phyloP scores from a whole-genome alignment of 2,329 filamentous ascomycete species.

The Beauveria sp. region DNA sequence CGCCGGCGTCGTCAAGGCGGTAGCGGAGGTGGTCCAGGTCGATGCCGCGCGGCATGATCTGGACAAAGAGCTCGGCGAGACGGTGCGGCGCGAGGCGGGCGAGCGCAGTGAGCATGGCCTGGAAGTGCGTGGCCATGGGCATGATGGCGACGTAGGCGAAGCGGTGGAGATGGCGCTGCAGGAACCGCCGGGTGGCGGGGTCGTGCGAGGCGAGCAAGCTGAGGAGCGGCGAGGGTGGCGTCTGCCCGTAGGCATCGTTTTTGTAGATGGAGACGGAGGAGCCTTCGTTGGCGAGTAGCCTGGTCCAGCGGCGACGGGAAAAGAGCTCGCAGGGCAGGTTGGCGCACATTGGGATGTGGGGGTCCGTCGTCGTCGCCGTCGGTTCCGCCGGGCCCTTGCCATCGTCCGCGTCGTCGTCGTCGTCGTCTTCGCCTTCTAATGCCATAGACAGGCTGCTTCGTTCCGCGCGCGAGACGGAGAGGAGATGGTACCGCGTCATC shows the following conservation, averaged over 20 bases:
- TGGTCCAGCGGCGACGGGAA: slow-evolving; percentile 54
- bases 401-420: slow-evolving; percentile 7
- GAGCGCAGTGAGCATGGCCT: not conserved
- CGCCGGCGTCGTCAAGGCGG: not conserved
- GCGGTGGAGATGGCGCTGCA: slow-evolving; percentile 35
- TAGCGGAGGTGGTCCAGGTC: slow-evolving; percentile 26
- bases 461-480: slow-evolving; percentile 36
- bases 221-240: slow-evolving; percentile 37
- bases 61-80: slow-evolving; percentile 46
- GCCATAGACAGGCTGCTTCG: not conserved
- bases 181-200: slow-evolving; percentile 25
- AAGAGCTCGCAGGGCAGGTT: slow-evolving; percentile 37
- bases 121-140: slow-evolving; percentile 54
- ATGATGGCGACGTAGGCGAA: slow-evolving; percentile 60
- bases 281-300: slow-evolving; percentile 64
- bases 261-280: slow-evolving; percentile 65
- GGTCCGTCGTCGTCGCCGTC: not conserved
- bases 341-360: not conserved
- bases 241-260: not conserved
- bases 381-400: not conserved
- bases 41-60: slow-evolving; percentile 34
- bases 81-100: not conserved
- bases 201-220: slow-evolving; percentile 28
- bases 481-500: slow-evolving; percentile 52
- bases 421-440: not conserved